phyloP scores from a whole-genome alignment of 176 grass and related monocot species.

The Aegilops longissima region DNA sequence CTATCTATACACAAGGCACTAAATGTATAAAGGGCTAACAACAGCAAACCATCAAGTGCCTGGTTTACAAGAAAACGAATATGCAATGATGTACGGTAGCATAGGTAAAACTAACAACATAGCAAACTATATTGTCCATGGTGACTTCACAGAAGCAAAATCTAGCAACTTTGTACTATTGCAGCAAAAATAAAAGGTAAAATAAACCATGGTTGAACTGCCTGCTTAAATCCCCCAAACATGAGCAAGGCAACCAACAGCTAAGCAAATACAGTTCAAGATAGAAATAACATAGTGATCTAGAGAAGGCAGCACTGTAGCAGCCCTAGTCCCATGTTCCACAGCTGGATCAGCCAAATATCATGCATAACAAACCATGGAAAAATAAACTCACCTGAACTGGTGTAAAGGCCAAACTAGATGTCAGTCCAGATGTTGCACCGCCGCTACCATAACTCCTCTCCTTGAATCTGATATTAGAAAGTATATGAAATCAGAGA shows the following conservation, averaged over 20 bases:
- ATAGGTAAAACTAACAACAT: neutral
- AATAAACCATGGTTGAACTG: neutral
- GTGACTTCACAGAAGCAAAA: neutral
- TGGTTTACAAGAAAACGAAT: neutral
- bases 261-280: neutral
- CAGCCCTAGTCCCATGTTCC: neutral
- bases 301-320: neutral
- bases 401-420: slow-evolving; percentile 93
- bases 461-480: slow-evolving; percentile 83
- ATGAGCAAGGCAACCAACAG: neutral
- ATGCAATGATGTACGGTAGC: neutral
- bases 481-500: slow-evolving; percentile 10
- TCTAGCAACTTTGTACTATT: neutral
- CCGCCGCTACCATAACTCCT: slow-evolving; percentile 80
- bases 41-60: neutral
- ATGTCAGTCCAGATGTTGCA: slow-evolving; percentile 83
- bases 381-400: slow-evolving; percentile 65
- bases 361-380: neutral
- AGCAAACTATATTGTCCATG: neutral
- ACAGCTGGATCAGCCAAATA: neutral
- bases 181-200: neutral
- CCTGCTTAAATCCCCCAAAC: neutral
- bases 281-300: neutral
- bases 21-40: neutral
- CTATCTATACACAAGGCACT: neutral